phyloP scores from a whole-genome alignment of 495 filamentous ascomycete species.

The Pseudotulostoma volvatum region DNA sequence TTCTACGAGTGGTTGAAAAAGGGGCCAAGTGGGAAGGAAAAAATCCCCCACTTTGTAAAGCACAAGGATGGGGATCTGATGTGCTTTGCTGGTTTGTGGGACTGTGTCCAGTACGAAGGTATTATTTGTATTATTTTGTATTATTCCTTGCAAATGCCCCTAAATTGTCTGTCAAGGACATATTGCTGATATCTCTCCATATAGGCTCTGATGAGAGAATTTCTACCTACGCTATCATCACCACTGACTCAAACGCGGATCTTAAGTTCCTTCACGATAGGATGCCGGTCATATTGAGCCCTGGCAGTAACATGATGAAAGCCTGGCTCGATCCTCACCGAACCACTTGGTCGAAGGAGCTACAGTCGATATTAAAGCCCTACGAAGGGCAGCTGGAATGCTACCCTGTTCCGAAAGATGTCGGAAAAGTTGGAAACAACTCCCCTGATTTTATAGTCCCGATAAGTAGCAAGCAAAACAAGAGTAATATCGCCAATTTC shows the following conservation, averaged over 20 bases:
- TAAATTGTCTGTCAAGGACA: not conserved
- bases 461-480: constrained; percentile 67
- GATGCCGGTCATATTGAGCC: constrained; percentile 87
- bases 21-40: constrained; percentile 51
- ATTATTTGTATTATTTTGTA: constrained; percentile 5
- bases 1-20: constrained; percentile 97
- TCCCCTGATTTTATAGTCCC: constrained; percentile 69
- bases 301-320: constrained; percentile 49
- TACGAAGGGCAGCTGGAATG: constrained; percentile 67
- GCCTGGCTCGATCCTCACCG: constrained; percentile 66
- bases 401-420: constrained; percentile 74
- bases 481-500: constrained; percentile 84
- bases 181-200: not conserved
- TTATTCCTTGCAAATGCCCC: not conserved
- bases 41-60: constrained; percentile 66
- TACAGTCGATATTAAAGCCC: constrained; percentile 62
- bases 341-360: constrained; percentile 55
- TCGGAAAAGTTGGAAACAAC: constrained; percentile 93
- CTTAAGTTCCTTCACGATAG: constrained; percentile 76
- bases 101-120: constrained; percentile 71
- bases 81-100: constrained; percentile 85
- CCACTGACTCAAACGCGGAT: constrained; percentile 65
- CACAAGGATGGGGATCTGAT: constrained; percentile 71
- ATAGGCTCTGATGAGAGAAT: constrained; percentile 42
- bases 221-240: constrained; percentile 86